Conservation (phyloP, 2,329 filamentous ascomycete genomes). For the Ophiosphaerella herpotricha region DNA sequence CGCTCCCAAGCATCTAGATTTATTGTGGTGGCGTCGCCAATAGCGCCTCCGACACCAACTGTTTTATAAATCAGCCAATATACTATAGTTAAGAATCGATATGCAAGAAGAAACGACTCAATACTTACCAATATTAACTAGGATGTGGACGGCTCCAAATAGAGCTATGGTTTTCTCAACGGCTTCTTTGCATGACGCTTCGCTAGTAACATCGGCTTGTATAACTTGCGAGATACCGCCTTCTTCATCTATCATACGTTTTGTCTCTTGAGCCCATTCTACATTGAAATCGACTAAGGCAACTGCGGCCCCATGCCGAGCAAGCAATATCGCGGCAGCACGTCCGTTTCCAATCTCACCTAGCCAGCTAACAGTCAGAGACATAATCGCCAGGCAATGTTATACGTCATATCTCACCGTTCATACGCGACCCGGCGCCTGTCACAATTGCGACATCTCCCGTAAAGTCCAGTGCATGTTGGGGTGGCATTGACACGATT, state of each 20-base stretch:
- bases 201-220: constrained; percentile 65
- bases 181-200: constrained; percentile 68
- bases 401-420: no score
- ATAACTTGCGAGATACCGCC: constrained; percentile 67
- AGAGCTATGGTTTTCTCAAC: constrained; percentile 65
- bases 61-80: background rate
- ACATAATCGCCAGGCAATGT: no score
- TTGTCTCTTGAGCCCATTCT: constrained; percentile 75
- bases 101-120: no score
- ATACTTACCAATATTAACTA: constrained; percentile 64
- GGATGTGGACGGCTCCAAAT: constrained; percentile 70
- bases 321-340: constrained; percentile 73
- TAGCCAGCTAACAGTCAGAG: background rate
- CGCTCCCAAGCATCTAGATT: constrained; percentile 59
- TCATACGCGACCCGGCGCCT: background rate
- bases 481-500: background rate
- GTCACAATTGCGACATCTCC: constrained; percentile 20
- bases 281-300: constrained; percentile 72
- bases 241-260: constrained; percentile 66
- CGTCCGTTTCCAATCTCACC: constrained; percentile 74
- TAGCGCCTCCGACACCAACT: constrained; percentile 61
- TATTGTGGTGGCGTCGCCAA: constrained; percentile 57
- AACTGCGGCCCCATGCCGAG: constrained; percentile 74
- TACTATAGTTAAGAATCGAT: no score
- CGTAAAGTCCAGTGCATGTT: constrained; percentile 12